A percentile compares a stretch with the other conserved stretches of the same genome.
Evolutionary conservation across 2,329 filamentous ascomycete genomes (phyloP).

Genomic region (Podosphaera fusca): DNA sequence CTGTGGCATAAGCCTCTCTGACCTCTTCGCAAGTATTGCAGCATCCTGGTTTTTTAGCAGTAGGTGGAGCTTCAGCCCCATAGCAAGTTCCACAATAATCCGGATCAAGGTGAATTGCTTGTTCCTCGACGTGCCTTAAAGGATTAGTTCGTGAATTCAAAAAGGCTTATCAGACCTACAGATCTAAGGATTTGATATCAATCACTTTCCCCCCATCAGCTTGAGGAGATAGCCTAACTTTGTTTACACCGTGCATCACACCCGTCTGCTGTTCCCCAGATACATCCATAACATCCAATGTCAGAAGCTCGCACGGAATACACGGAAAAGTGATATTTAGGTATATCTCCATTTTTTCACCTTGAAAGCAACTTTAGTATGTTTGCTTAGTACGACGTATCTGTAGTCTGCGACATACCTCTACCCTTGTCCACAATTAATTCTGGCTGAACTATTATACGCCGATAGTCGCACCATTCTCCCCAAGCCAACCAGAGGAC

Average conservation of each 20-base stretch:
- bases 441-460: constrained; percentile 71
- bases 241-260: constrained; percentile 76
- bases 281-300: constrained; percentile 97
- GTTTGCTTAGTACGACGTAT: neutral
- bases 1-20: constrained; percentile 71
- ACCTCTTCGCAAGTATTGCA: constrained; percentile 97
- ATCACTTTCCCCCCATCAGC: constrained; percentile 56
- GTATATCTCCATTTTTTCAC: constrained; percentile 97
- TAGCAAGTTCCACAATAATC: constrained; percentile 88
- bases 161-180: constrained; percentile 25
- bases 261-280: constrained; percentile 92
- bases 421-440: constrained; percentile 88
- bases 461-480: constrained; percentile 87
- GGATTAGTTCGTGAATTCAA: constrained; percentile 2
- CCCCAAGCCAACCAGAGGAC: constrained; percentile 79
- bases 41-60: constrained; percentile 61
- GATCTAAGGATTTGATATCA: constrained; percentile 41
- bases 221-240: constrained; percentile 55
- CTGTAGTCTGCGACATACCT: constrained; percentile 31
- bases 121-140: constrained; percentile 40
- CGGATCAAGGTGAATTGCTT: constrained; percentile 61
- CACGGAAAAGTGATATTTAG: constrained; percentile 90
- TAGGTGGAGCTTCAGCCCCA: constrained; percentile 51
- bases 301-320: constrained; percentile 83
- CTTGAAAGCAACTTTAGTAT: constrained; percentile 20